phyloP scores from a whole-genome alignment of 768 basidiomycete species.

The Daedaleopsis nitida region DNA sequence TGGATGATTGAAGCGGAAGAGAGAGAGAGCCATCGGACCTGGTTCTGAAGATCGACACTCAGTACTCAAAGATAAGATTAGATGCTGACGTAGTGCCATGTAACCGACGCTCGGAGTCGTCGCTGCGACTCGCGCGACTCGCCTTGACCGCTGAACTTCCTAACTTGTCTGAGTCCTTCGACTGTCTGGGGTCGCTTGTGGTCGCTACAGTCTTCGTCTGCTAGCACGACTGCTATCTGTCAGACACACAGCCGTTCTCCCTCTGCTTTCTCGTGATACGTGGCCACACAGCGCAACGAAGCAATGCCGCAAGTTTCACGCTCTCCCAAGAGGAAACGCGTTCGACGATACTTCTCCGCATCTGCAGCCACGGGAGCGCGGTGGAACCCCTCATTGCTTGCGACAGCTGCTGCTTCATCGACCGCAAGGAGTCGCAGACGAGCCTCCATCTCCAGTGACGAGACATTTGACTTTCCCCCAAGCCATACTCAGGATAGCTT shows the following conservation, averaged over 20 bases:
- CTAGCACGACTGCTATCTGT: too few relatives aligned
- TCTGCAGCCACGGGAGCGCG: slow-evolving; percentile 26
- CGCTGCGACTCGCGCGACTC: not conserved
- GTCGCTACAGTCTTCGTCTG: too few relatives aligned
- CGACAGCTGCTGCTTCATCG: slow-evolving; percentile 9
- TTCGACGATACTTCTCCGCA: slow-evolving; percentile 29
- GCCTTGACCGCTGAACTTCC: too few relatives aligned
- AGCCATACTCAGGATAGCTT: slow-evolving; percentile 16
- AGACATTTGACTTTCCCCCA: slow-evolving; percentile 18
- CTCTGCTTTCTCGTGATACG: too few relatives aligned
- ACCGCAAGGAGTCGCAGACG: slow-evolving; percentile 14
- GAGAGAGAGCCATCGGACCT: too few relatives aligned
- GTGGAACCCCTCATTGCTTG: slow-evolving; percentile 17
- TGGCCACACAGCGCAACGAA: too few relatives aligned
- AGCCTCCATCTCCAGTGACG: slow-evolving; percentile 22
- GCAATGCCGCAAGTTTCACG: slow-evolving; percentile 27
- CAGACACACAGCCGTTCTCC: too few relatives aligned
- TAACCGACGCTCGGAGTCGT: not conserved
- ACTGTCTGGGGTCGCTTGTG: too few relatives aligned
- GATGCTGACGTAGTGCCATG: not conserved
- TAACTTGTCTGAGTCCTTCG: too few relatives aligned
- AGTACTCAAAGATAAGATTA: slow-evolving; percentile 1
- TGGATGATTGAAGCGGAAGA: too few relatives aligned
- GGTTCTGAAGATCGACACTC: too few relatives aligned
- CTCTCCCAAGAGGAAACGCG: slow-evolving; percentile 29